Conservation (phyloP, 2,329 filamentous ascomycete genomes). For the Fusarium tjaetaba region DNA sequence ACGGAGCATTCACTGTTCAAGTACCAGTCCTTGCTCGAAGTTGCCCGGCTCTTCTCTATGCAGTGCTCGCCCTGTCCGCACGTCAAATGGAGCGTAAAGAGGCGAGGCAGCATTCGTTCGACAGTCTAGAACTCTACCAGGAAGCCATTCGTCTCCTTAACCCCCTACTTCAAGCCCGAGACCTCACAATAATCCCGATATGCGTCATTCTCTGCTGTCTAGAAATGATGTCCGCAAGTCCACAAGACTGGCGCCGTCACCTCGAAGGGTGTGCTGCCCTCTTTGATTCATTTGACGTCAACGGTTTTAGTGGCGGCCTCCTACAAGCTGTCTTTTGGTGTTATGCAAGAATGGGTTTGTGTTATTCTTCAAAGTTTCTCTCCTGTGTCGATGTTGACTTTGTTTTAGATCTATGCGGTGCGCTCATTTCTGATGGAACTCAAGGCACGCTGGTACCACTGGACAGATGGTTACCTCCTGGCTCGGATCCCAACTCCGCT, state of each 20-base stretch:
- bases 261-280: constrained; percentile 67
- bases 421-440: constrained; percentile 63
- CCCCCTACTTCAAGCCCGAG: constrained; percentile 48
- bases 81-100: constrained; percentile 64
- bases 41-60: constrained; percentile 59
- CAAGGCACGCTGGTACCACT: constrained; percentile 61
- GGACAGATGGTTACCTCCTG: constrained; percentile 58
- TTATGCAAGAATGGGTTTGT: constrained; percentile 64
- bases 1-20: constrained; percentile 62
- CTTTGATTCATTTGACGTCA: constrained; percentile 62
- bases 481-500: constrained; percentile 49
- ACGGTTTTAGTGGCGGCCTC: constrained; percentile 62
- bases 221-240: constrained; percentile 56
- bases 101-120: constrained; percentile 55
- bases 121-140: constrained; percentile 65
- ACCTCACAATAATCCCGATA: constrained; percentile 49
- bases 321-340: constrained; percentile 68
- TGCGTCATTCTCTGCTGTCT: constrained; percentile 53
- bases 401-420: constrained; percentile 62
- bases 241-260: constrained; percentile 63
- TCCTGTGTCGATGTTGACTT: background rate
- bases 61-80: constrained; percentile 64
- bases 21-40: constrained; percentile 60
- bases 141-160: constrained; percentile 59
- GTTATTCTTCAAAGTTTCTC: background rate